These are phyloP conservation scores for Cryptococcus jaspeensis DNA, from an alignment of 1,284 basidiomycete species.

Conservation along the genomic window DNA sequence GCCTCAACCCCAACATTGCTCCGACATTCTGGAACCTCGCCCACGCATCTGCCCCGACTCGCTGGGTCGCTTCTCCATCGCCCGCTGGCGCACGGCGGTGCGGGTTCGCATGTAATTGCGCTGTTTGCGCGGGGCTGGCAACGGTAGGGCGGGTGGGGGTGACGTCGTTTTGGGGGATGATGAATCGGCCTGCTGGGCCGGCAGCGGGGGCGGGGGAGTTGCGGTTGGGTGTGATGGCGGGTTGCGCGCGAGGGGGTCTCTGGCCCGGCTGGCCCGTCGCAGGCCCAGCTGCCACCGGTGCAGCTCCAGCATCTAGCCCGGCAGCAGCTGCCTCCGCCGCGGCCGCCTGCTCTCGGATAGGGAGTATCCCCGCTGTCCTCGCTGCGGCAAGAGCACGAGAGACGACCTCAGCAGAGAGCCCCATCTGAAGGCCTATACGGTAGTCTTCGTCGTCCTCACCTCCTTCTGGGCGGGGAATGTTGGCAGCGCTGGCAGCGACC, in stretches of 20 bases:
- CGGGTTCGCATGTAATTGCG: too few relatives aligned
- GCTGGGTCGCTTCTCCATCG: too few relatives aligned
- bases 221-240: not conserved
- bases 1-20: slow-evolving; percentile 10
- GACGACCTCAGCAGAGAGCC: slow-evolving; percentile 17
- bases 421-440: slow-evolving; percentile 16
- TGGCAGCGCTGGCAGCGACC: slow-evolving; percentile 1
- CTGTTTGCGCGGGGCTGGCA: too few relatives aligned
- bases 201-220: too few relatives aligned
- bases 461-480: not conserved
- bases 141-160: too few relatives aligned
- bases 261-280: not conserved
- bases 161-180: too few relatives aligned
- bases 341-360: not conserved
- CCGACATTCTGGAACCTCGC: slow-evolving; percentile 15
- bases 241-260: not conserved
- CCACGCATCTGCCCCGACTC: slow-evolving; percentile 5
- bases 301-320: not conserved
- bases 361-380: slow-evolving; percentile 16
- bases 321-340: not conserved
- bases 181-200: too few relatives aligned
- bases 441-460: slow-evolving; percentile 22
- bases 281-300: not conserved
- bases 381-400: slow-evolving; percentile 13
- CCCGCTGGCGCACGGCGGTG: too few relatives aligned